Percentiles rank a stretch among this genome's conserved stretches.
phyloP scores from a whole-genome alignment of 2,329 filamentous ascomycete species.

The Bipolaris bicolor region DNA sequence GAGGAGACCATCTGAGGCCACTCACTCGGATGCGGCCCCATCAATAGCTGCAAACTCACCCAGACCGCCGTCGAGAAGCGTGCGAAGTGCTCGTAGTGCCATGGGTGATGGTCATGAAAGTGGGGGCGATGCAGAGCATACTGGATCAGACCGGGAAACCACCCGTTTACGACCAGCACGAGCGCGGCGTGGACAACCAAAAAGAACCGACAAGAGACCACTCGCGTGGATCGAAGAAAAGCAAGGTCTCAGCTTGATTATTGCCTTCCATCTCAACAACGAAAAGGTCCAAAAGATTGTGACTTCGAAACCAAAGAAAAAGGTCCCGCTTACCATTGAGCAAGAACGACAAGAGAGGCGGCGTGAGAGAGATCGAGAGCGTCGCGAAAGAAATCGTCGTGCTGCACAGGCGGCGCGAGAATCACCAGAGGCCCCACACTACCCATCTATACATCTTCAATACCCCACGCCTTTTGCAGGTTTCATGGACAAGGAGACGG shows the following conservation, averaged over 20 bases:
- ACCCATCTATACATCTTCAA: conserved; percentile 65
- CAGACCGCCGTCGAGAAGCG: conserved; percentile 33
- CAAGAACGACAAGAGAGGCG: conserved; percentile 42
- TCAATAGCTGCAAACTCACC: conserved; percentile 42
- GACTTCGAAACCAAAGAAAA: conserved; percentile 62
- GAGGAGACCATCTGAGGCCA: conserved; percentile 46
- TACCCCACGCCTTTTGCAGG: conserved; percentile 85
- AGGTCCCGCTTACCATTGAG: conserved; percentile 35
- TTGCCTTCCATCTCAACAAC: conserved; percentile 53
- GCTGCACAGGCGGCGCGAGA: conserved; percentile 51
- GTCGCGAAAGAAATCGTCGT: conserved; percentile 55
- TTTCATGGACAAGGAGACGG: conserved; percentile 85
- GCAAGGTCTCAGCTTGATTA: conserved; percentile 37
- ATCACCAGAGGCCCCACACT: conserved; percentile 57
- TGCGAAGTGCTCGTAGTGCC: conserved; percentile 27
- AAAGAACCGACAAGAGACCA: conserved; percentile 44
- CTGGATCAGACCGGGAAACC: conserved; percentile 39
- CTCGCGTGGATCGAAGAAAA: conserved; percentile 46
- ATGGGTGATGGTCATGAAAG: conserved; percentile 40
- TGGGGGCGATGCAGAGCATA: conserved; percentile 35
- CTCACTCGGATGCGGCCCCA: conserved; percentile 39
- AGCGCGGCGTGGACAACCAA: conserved; percentile 40
- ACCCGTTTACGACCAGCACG: conserved; percentile 40
- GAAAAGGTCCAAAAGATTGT: conserved; percentile 67
- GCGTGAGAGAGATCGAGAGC: conserved; percentile 44